Evolutionary conservation across 202 grass and related monocot genomes (phyloP).

Genomic region (Setaria italica): DNA sequence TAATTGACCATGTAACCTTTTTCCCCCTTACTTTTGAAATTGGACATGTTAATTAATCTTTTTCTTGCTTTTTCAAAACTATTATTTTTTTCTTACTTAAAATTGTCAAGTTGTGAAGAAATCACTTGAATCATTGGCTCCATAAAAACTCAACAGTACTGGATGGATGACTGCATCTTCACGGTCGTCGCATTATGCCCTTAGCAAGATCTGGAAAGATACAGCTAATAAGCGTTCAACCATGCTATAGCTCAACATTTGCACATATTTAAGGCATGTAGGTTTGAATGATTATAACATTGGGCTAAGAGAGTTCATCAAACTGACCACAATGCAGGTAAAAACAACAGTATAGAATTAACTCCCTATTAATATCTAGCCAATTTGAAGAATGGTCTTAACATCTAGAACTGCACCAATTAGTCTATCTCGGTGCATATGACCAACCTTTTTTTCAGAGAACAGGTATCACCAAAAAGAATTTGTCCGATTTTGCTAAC

Average conservation of each 20-base stretch:
- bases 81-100: no score
- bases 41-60: no score
- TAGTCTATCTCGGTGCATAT: neutral
- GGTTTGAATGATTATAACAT: neutral
- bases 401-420: neutral
- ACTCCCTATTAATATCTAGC: neutral
- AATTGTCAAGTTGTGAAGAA: neutral
- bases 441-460: neutral
- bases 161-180: constrained; percentile 2
- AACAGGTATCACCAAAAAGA: no score
- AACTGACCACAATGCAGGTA: neutral
- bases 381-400: neutral
- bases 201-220: constrained; percentile 28
- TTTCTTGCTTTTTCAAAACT: no score
- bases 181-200: neutral
- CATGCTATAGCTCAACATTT: constrained; percentile 8
- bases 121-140: no score
- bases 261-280: neutral
- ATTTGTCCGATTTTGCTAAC: neutral
- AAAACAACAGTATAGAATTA: no score
- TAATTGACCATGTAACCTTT: neutral
- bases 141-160: neutral
- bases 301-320: neutral
- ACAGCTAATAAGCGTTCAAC: neutral
- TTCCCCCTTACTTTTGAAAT: no score